phyloP scores from a whole-genome alignment of 306 rosid species.

The Purshia tridentata region DNA sequence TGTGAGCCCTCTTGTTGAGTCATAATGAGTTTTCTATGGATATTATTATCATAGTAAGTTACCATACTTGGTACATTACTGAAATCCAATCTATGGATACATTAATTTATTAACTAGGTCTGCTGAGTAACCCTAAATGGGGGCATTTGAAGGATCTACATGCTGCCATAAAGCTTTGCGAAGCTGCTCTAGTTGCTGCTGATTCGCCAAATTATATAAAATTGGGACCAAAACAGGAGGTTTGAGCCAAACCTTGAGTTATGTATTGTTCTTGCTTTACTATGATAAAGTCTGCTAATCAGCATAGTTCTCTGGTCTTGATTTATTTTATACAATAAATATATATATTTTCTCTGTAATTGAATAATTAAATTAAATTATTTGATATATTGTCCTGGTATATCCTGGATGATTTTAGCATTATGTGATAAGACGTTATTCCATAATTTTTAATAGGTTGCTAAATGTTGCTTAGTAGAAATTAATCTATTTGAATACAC shows the following conservation, averaged over 20 bases:
- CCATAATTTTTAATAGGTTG: too few relatives aligned
- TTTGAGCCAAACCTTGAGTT: constrained; percentile 34
- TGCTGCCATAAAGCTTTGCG: constrained; percentile 89
- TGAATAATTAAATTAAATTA: too few relatives aligned
- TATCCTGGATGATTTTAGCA: too few relatives aligned
- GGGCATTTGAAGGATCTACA: constrained; percentile 96
- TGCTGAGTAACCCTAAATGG: constrained; percentile 90
- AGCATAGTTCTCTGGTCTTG: constrained; percentile 6
- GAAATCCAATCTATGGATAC: background rate
- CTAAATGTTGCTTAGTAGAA: too few relatives aligned
- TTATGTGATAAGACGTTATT: too few relatives aligned
- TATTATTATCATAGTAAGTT: background rate
- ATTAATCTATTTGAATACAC: too few relatives aligned
- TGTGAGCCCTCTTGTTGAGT: background rate
- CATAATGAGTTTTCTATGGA: background rate
- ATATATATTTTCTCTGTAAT: background rate
- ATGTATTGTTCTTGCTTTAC: constrained; percentile 3
- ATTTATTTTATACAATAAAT: background rate
- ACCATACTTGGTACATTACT: background rate
- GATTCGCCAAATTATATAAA: constrained; percentile 72
- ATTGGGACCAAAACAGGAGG: constrained; percentile 95
- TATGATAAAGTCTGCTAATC: constrained; percentile 5
- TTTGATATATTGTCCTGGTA: too few relatives aligned
- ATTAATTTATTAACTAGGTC: constrained; percentile 49
- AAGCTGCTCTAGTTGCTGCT: constrained; percentile 81